phyloP scores from a whole-genome alignment of 129 eudicot species.

The Helianthus annuus region HanXRQr2.0-SUNRISE NC_035445.2:106921433-106921932 shows the following conservation, averaged over 20 bases:
- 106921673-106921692: constrained; percentile 63
- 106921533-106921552: neutral
- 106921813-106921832: too few relatives aligned
- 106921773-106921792: too few relatives aligned
- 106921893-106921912: too few relatives aligned
- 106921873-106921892: too few relatives aligned
- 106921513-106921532: constrained; percentile 32
- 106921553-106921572: neutral
- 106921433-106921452: constrained; percentile 25
- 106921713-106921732: constrained; percentile 9
- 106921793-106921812: too few relatives aligned
- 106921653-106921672: constrained; percentile 76
- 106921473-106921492: constrained; percentile 1
- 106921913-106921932: too few relatives aligned
- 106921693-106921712: constrained; percentile 74
- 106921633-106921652: constrained; percentile 68
- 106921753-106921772: too few relatives aligned
- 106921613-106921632: constrained; percentile 35
- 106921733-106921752: neutral
- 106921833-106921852: too few relatives aligned
- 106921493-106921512: constrained; percentile 18
- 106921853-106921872: too few relatives aligned
- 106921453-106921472: constrained; percentile 38
- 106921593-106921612: neutral
- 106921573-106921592: neutral